Evolutionary conservation across 2,329 filamentous ascomycete genomes (phyloP).

Genomic region (Diaporthe sp.): DNA sequence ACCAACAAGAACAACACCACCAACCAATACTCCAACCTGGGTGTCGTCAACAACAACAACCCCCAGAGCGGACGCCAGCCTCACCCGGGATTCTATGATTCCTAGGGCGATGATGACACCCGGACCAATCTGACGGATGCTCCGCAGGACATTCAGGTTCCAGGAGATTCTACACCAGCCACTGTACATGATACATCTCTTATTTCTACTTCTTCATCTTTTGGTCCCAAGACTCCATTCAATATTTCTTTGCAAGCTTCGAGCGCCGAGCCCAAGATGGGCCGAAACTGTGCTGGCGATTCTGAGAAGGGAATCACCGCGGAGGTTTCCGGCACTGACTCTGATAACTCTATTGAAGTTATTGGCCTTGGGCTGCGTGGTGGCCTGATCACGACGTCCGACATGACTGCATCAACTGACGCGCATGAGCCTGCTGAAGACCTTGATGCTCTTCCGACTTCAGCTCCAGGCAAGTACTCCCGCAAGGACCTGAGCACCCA

Average conservation of each 20-base stretch:
- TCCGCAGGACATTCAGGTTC: constrained; percentile 1
- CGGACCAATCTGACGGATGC: constrained; percentile 7
- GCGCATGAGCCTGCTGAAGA: not conserved
- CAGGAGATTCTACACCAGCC: not conserved
- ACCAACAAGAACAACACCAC: not conserved
- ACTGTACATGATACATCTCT: not conserved
- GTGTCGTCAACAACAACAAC: not conserved
- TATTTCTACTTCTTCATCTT: not conserved
- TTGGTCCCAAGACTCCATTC: too few species aligned
- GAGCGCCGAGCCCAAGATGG: not conserved
- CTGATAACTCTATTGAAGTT: not conserved
- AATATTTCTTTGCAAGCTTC: not conserved
- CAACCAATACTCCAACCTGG: not conserved
- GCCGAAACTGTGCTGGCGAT: not conserved
- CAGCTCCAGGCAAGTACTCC: constrained; percentile 12
- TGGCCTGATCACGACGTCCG: too few species aligned
- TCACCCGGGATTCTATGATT: not conserved
- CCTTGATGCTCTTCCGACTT: too few species aligned
- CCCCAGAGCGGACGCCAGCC: constrained; percentile 1
- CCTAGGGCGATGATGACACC: constrained; percentile 13
- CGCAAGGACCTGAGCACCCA: not conserved
- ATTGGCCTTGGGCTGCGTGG: too few species aligned
- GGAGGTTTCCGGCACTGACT: not conserved
- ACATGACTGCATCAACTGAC: not conserved
- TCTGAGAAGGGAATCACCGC: rapidly evolving